Percentiles rank a stretch among this genome's conserved stretches.
phyloP scores from a whole-genome alignment of 306 rosid genomes.

The Medicago lupulina region DNA sequence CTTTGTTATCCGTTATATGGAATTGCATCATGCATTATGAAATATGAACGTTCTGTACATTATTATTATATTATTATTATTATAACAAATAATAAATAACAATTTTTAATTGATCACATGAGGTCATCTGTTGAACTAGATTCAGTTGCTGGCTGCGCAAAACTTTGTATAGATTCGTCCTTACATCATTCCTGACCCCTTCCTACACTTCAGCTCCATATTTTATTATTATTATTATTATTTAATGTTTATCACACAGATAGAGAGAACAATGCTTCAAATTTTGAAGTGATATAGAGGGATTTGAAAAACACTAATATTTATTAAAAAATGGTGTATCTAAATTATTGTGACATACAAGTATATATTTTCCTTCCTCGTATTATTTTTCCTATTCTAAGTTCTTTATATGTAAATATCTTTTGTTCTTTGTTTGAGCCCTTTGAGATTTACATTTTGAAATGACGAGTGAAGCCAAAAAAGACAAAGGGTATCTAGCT shows the following conservation, averaged over 20 bases:
- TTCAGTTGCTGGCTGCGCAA: constrained; percentile 56
- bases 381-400: no score
- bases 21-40: constrained; percentile 39
- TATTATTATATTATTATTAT: not conserved
- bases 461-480: constrained; percentile 41
- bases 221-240: constrained; percentile 51
- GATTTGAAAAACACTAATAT: no score
- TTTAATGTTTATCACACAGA: constrained; percentile 23
- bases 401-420: no score
- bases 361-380: no score
- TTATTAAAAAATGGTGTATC: no score
- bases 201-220: constrained; percentile 48
- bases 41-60: constrained; percentile 10
- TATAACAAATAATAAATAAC: constrained; percentile 7
- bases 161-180: constrained; percentile 72
- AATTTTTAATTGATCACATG: constrained; percentile 35
- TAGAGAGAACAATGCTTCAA: no score
- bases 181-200: constrained; percentile 72
- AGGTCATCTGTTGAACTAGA: constrained; percentile 52
- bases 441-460: constrained; percentile 26
- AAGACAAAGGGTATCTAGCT: constrained; percentile 49
- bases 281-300: no score
- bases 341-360: no score
- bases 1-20: constrained; percentile 30
- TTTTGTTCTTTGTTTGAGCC: no score